These are phyloP conservation scores for Pyrenochaeta sp. DNA, from an alignment of 2,329 filamentous ascomycete species.

Conservation along the genomic window DNA sequence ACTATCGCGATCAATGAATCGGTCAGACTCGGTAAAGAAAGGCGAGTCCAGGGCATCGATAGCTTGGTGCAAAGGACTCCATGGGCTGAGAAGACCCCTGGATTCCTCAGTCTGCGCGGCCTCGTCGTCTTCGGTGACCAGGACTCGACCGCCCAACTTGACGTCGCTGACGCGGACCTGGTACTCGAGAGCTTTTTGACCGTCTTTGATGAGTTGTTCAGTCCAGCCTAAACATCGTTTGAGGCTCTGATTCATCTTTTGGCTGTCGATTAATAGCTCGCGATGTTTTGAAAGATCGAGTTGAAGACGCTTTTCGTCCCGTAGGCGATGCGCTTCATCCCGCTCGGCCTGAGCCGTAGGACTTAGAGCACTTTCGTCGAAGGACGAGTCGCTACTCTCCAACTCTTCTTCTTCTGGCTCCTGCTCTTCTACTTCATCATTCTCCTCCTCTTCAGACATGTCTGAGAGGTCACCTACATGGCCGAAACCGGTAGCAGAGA, in stretches of 20 bases:
- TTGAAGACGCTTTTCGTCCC: slow-evolving; percentile 83
- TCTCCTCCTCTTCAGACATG: slow-evolving; percentile 47
- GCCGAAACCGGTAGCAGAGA: slow-evolving; percentile 37
- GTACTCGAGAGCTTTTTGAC: slow-evolving; percentile 85
- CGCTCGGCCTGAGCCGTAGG: slow-evolving; percentile 53
- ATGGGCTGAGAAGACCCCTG: slow-evolving; percentile 47
- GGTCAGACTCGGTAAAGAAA: slow-evolving; percentile 24
- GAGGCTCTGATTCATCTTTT: slow-evolving; percentile 94
- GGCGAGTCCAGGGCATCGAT: slow-evolving; percentile 29
- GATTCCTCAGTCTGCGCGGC: slow-evolving; percentile 26
- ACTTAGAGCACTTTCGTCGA: slow-evolving; percentile 60
- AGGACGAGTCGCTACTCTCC: slow-evolving; percentile 58
- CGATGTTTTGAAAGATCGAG: slow-evolving; percentile 89
- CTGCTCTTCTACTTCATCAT: slow-evolving; percentile 44
- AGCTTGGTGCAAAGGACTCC: slow-evolving; percentile 43
- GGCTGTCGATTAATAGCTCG: slow-evolving; percentile 85
- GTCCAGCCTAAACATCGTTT: slow-evolving; percentile 90
- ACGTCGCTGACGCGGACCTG: slow-evolving; percentile 80
- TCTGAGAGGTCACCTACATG: slow-evolving; percentile 50
- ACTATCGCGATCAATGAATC: slow-evolving; percentile 49
- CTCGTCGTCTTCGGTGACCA: slow-evolving; percentile 72
- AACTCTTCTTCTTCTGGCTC: slow-evolving; percentile 53
- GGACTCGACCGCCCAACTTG: slow-evolving; percentile 80
- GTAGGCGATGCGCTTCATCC: slow-evolving; percentile 65
- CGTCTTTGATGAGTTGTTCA: slow-evolving; percentile 88